Evolutionary conservation across 1,284 basidiomycete species (phyloP), one percentile per base, ranked within the genome.

Genomic region (Rhodotorula sp.): DNA sequence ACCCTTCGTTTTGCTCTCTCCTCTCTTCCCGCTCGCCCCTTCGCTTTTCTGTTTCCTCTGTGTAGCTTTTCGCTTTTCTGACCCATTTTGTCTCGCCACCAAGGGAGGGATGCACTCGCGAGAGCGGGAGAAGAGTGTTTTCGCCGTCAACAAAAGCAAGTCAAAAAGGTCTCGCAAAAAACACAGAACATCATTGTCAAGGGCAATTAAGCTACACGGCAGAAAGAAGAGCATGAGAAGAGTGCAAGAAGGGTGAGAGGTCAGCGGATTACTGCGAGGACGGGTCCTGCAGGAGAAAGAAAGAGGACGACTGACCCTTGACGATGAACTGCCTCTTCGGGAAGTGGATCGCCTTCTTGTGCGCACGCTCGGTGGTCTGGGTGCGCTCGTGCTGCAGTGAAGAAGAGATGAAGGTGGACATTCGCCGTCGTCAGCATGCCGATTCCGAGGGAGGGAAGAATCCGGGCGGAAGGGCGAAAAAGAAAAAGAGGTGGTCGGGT

Each of bases 261-360:
- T 18, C 26, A 30, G 20, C 30, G 26, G 15, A 20, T 67, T 53
- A 63, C 49, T 57, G 12, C 17, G 6, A 48, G 46, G 46, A 48
- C 18, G 48, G n/a, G 26, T 12, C 37, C 37, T 12, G 37, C 37
- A 42, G 37, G 37, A 42, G 37, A 42, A 42, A 33, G 33, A 42
- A 29, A 17, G 29, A 26, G 7, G n/a, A 29, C 17, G 22, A 26
- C 53, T n/a, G 4, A 54, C 53, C 69, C 69, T 70, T 70, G 62
- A 70, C 69, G 62, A 66, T 59, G 66, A 44, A 71, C 55, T 67
- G 62, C 56, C 74, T 66, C 78, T 78, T 80, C 92, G 92, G 75
- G 87, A 97, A 97, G 86, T 96, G 94, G 80, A 87, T 86, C 75
- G 93, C 89, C 86, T 90, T 92, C 90, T 97, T 97, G 83, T 84